Base-by-base conservation (phyloP, 192 early-diverging fungal genomes). In the Cladochytrium replicatum region DNA sequence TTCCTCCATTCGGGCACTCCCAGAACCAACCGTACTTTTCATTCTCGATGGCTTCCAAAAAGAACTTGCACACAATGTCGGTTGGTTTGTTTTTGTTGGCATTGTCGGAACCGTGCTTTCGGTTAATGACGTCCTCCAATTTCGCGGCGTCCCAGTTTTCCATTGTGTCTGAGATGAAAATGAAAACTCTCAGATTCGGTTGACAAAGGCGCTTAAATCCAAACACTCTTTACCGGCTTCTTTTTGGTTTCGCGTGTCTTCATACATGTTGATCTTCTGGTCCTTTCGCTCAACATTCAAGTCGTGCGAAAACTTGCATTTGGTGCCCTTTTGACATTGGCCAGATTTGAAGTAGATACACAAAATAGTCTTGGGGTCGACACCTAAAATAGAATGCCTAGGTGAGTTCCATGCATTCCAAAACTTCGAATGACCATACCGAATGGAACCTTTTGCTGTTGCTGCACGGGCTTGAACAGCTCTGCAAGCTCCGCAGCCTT, bases 11-110 rank as follows among this genome's bases (percentile, higher is more conserved):
- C 29, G 96, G 96, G 62, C 95, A 98, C 48, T 92, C 91, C 95
- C 95, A 98, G 78, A 98, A 98, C 95, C 93, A 95, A 43, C 92
- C 93, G 68, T 97, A 99, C 72, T 94, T 95, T 56, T 79, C 69
- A 45, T 66, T 77, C 57, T 97, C 93, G 49, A 99, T 93, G 8
- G 93, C 93, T 54, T 97, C 92, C 71, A 99, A 77, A 61, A 99
- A 99, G 52, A 50, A 82, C 75, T 95, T 99, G 80, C 96, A 99
- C 11, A 99, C 96, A 72, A 99, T 99, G 43, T 85, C 88, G 5
- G 95, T 99, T 2, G 90, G 86, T 6, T 86, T 85, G 52, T 83
- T 82, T 23, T 71, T 69, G 60, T 89, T 94, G 6, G n/a, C 44
- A 8, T 22, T 43, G 43, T 49, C 59, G 39, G 42, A 29, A 21